A percentile compares a stretch with the other conserved stretches of the same genome.
Evolutionary conservation across 257 asterid species (phyloP).

Genomic region (Oldenlandia corymbosa): DNA sequence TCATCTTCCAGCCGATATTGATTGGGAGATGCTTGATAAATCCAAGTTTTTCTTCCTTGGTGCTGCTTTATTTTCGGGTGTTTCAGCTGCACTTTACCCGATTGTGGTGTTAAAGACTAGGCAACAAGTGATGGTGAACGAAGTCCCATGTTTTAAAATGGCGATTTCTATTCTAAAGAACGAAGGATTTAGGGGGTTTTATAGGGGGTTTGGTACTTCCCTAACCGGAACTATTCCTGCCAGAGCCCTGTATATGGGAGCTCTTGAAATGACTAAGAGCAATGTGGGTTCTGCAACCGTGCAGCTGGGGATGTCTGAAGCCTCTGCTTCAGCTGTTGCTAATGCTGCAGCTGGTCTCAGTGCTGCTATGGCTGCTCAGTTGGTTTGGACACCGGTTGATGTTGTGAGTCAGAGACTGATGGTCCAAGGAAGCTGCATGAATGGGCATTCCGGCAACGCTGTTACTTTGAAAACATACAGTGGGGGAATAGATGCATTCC

Average conservation of each 20-base stretch:
- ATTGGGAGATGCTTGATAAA: constrained; percentile 97
- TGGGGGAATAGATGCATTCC: constrained; percentile 85
- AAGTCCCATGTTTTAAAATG: constrained; percentile 58
- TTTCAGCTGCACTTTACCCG: constrained; percentile 71
- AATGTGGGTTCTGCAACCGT: constrained; percentile 61
- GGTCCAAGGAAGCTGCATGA: constrained; percentile 68
- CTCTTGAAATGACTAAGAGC: constrained; percentile 88
- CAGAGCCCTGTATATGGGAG: constrained; percentile 94
- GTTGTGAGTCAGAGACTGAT: constrained; percentile 94
- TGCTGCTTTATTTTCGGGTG: constrained; percentile 87
- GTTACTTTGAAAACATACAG: constrained; percentile 55
- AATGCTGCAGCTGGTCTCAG: constrained; percentile 90
- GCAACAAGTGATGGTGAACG: constrained; percentile 64
- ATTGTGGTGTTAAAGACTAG: constrained; percentile 80
- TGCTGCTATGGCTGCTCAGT: constrained; percentile 95
- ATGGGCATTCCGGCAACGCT: constrained; percentile 19
- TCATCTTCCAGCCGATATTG: constrained; percentile 91
- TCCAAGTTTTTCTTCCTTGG: constrained; percentile 93
- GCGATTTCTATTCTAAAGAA: constrained; percentile 50
- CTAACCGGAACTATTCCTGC: constrained; percentile 93
- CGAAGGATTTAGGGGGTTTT: constrained; percentile 81
- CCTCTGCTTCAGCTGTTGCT: constrained; percentile 70
- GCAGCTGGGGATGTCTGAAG: constrained; percentile 63
- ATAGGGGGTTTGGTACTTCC: constrained; percentile 88
- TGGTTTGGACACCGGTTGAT: constrained; percentile 97